Percentiles rank a stretch among this genome's conserved stretches.
phyloP scores from a whole-genome alignment of 1,284 basidiomycete species.

The Apiotrichum laibachii region DNA sequence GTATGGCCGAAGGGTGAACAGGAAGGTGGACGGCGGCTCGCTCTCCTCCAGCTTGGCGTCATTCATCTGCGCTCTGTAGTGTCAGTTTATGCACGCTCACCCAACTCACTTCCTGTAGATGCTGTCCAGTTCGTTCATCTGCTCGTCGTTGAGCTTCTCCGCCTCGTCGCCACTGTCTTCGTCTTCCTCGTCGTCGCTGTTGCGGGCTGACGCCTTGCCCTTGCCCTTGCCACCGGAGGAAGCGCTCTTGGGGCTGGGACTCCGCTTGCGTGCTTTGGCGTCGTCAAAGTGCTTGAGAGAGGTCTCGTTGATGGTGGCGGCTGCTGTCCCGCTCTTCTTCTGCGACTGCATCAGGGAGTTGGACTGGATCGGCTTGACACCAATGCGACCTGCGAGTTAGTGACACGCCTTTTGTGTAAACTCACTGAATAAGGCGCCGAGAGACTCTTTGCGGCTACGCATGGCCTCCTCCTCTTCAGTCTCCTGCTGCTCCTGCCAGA shows the following conservation, averaged over 20 bases:
- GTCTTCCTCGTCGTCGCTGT: conserved; percentile 55
- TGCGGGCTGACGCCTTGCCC: conserved; percentile 31
- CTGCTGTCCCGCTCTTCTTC: conserved; percentile 38
- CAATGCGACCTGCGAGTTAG: conserved; percentile 39
- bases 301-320: conserved; percentile 37
- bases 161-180: conserved; percentile 57
- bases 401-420: background rate
- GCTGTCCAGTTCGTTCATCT: conserved; percentile 60
- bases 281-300: conserved; percentile 36
- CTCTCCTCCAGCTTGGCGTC: conserved; percentile 75
- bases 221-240: conserved; percentile 28
- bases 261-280: conserved; percentile 10
- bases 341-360: conserved; percentile 46
- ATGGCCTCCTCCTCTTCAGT: conserved; percentile 48
- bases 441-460: conserved; percentile 47
- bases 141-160: conserved; percentile 72
- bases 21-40: conserved; percentile 77
- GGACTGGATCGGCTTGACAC: conserved; percentile 45
- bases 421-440: conserved; percentile 47
- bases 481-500: conserved; percentile 51
- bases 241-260: conserved; percentile 31
- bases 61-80: conserved; percentile 73
- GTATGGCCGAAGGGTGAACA: conserved; percentile 76
- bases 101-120: conserved; percentile 75
- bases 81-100: conserved; percentile 15